Evolutionary conservation across 768 basidiomycete genomes (phyloP), one percentile per base, ranked within the genome.

Genomic region (Lentinus brumalis): DNA sequence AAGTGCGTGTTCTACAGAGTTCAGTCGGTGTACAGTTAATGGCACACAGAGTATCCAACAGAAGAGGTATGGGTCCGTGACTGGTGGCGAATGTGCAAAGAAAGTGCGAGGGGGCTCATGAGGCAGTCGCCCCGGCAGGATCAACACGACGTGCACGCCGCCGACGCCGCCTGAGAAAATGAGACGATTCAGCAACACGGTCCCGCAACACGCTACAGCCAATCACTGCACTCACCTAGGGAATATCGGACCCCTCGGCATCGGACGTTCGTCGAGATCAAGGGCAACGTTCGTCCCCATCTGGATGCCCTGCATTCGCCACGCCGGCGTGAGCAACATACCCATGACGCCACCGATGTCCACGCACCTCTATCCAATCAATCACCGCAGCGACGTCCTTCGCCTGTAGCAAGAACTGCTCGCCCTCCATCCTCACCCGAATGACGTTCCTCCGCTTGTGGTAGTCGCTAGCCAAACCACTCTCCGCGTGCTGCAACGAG

Each of bases 401-500:
- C 3, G 92, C 92, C 75, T 99, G 96, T 67, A 99, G 68, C 66
- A 99, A 77, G 75, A 99, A 99, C 76, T 99, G 97, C 78, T 98
- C 93, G 12, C 96, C 97, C 72, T 97, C 94, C 64, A 94, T 78
- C 59, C 96, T 77, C 31, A 98, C 85, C 21, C 97, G 82, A 38
- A 98, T 94, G 47, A 98, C 96, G 72, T 98, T 92, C 78, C 86
- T 89, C 63, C 95, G 80, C 81, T 98, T 98, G 64, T 86, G 40
- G 75, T 99, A 99, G 73, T 99, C 97, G 60, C 92, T 94, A 35
- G 94, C 97, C 40, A 99, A 73, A 21, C 97, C 97, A 61, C 92
- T 94, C 79, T 98, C 96, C 7, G 94, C 94, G 66, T 90, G 75
- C 73, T 96, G 94, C 73, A 98, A 78, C 21, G 91, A 86, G 70